Evolutionary conservation across 768 basidiomycete species (phyloP), one percentile per base, ranked within the genome.

Genomic region (Daedalea quercina): DNA sequence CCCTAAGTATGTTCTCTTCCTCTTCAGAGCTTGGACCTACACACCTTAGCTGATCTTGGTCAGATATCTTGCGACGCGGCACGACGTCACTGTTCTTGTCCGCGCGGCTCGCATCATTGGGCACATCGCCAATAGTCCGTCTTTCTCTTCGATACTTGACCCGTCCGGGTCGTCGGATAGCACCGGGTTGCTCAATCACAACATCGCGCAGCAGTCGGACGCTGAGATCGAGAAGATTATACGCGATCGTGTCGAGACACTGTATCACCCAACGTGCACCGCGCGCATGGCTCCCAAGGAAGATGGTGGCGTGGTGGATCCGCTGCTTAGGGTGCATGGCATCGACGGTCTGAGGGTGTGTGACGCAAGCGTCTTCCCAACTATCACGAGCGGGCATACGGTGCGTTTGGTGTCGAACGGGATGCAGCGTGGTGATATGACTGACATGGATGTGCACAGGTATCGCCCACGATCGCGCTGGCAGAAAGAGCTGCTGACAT

Each of bases 301-400:
- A 35, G 65, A 70, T 20, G 69, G 64, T 3, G 73, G 76, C 6
- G 77, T 77, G 0, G 66, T 80, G 45, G 76, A 78, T 44, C 33
- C 76, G 23, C 57, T 64, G 47, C 53, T 80, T 53, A 55, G 63
- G 22, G 76, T 81, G 33, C 67, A 76, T 37, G 79, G 77, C 3
- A 58, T 69, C 3, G 58, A 61, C 48, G 68, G 70, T 45, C 66
- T 80, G 44, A 54, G 78, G 17, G 68, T 80, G 13, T 76, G 66
- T 17, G 78, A 80, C 55, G 76, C 75, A 42, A 73, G 71, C 11
- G 58, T 78, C 23, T 72, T 72, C 52, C 76, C 78, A 41, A 70
- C 63, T 33, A 63, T 78, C 49, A 59, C 72, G 0, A 66, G 73
- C 1, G 74, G 75, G 20, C 77, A 79, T 51, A 75, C 76, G 60